Evolutionary conservation across 345 rosid genomes (phyloP), one percentile per base, ranked within the genome.

Genomic region (Aethionema arabicum): DNA sequence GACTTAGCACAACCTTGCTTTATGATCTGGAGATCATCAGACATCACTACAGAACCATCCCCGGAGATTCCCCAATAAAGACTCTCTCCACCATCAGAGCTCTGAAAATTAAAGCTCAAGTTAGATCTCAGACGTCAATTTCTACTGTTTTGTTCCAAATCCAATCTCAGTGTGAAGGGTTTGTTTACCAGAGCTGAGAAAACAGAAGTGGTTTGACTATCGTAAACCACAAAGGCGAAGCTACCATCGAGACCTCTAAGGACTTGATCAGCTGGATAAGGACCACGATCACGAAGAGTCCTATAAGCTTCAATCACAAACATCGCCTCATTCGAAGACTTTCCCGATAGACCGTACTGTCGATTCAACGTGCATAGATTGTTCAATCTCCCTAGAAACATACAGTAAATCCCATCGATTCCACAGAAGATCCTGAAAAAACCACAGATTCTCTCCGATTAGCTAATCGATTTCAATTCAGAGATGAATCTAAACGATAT

Each of bases 241-340:
- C 83, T 77, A 30, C 97, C 99, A 0, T 93, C 99, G 0, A 93
- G 84, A 38, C 83, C 97, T 74, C 82, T 82, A 6, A 93, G 85
- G 14, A 93, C 95, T 71, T 93, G 87, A 66, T 90, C 90, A 15
- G 97, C 92, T 0, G 99, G 99, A 69, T 87, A 93, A 0, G 97
- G 99, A 42, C 99, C 97, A 16, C 99, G 77, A 69, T 93, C 97
- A 46, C 99, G 77, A 2, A 93, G 81, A 0, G 99, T 93, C 45
- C 85, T 68, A 32, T 93, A 93, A 2, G 96, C 96, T 77, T 90
- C 96, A 31, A 84, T 85, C 46, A 90, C 82, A 52, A 90, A 73
- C 90, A 80, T 70, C 0, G 99, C 97, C 61, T 93, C 97, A 16
- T 83, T 78, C n/a, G 77, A 59, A 35, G 80, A 78, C 76, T 84